phyloP scores from a whole-genome alignment of 345 rosid species.

The Stellera chamaejasme region DNA sequence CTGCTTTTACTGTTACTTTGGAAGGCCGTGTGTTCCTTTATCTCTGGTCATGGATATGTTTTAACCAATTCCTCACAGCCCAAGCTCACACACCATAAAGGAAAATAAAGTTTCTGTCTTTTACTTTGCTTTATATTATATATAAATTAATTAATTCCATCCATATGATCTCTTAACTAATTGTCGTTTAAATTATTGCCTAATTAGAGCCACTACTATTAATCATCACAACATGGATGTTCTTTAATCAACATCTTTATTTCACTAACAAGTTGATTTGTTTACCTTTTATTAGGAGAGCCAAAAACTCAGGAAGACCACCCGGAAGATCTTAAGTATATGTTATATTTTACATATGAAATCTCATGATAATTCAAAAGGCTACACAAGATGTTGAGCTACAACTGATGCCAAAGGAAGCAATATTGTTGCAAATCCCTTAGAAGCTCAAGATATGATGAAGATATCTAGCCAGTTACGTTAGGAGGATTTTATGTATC shows the following conservation, averaged over 20 bases:
- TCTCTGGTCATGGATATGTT: constrained; percentile 5
- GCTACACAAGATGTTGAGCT: no score
- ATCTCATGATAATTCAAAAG: no score
- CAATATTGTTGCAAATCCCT: no score
- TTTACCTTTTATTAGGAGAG: constrained; percentile 22
- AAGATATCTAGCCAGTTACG: no score
- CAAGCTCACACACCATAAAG: constrained; percentile 9
- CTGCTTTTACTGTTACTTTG: no score
- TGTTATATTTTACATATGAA: no score
- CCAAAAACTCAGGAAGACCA: constrained; percentile 44
- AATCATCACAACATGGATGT: no score
- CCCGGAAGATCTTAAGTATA: constrained; percentile 37
- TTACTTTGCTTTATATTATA: constrained; percentile 25
- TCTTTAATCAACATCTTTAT: background rate
- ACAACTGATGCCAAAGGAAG: no score
- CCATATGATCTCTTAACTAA: constrained; percentile 12
- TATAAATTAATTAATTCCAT: no score
- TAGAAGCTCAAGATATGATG: no score
- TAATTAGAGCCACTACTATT: background rate
- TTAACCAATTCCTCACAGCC: background rate
- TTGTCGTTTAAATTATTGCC: constrained; percentile 17
- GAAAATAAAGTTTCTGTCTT: constrained; percentile 16
- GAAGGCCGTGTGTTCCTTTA: background rate
- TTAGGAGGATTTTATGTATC: no score
- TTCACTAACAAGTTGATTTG: background rate